Percentiles rank a stretch among this genome's conserved stretches.
Conservation (phyloP, 345 rosid species). For the Aquilaria sinensis region DNA sequence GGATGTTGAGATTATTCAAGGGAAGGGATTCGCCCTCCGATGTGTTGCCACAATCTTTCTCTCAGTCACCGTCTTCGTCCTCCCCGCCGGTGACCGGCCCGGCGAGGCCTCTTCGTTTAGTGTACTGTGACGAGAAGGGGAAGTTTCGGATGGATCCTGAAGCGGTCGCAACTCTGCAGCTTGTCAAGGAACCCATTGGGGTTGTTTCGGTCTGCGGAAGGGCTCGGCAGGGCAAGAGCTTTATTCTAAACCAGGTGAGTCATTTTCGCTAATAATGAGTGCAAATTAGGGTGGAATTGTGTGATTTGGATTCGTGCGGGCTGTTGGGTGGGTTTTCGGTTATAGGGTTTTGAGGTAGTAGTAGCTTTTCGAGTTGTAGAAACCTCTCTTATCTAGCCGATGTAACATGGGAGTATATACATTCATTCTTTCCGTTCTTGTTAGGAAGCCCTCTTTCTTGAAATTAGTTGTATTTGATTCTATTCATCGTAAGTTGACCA, state of each 20-base stretch:
- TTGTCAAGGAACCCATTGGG: slow-evolving; percentile 93
- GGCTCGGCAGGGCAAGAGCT: slow-evolving; percentile 98
- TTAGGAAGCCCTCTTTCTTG: no score
- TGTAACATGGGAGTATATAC: no score
- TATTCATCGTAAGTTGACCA: no score
- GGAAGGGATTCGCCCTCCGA: slow-evolving; percentile 35
- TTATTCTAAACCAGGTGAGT: slow-evolving; percentile 79
- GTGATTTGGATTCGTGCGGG: slow-evolving; percentile 1
- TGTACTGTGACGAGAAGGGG: slow-evolving; percentile 91
- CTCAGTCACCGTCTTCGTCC: slow-evolving; percentile 30
- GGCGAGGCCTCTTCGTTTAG: slow-evolving; percentile 82
- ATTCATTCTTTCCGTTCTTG: no score
- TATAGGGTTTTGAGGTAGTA: background rate
- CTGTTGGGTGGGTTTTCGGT: slow-evolving; percentile 19
- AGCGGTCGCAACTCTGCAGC: slow-evolving; percentile 90
- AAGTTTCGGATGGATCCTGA: slow-evolving; percentile 99
- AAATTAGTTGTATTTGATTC: no score
- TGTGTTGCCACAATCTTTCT: slow-evolving; percentile 26
- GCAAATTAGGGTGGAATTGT: background rate
- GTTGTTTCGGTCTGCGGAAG: slow-evolving; percentile 98
- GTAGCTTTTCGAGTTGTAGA: slow-evolving; percentile 9
- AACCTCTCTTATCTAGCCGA: no score
- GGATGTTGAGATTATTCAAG: slow-evolving; percentile 39
- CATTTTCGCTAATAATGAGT: background rate
- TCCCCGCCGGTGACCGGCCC: slow-evolving; percentile 73